Evolutionary conservation across 2,329 filamentous ascomycete species (phyloP).

Genomic region (Fusarium devonianum): DNA sequence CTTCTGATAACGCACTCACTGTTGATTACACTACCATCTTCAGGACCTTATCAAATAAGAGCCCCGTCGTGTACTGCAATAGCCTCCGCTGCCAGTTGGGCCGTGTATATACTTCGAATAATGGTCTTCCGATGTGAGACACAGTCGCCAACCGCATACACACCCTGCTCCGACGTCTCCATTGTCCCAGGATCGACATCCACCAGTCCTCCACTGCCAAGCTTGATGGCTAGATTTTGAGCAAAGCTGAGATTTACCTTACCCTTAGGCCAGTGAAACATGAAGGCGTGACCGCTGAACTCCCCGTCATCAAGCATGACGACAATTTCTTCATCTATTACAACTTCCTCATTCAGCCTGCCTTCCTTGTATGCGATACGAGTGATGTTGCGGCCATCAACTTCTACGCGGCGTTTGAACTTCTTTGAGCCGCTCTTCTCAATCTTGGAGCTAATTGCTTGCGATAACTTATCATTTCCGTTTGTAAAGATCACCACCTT

Average conservation of each 20-base stretch:
- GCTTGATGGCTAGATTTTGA: neutral
- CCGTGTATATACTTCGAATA: neutral
- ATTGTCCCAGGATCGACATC: neutral
- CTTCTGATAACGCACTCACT: too few relatives aligned
- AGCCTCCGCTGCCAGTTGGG: neutral
- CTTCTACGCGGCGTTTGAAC: neutral
- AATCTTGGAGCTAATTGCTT: neutral
- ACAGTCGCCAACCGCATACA: conserved; percentile 4
- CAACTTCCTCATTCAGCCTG: neutral
- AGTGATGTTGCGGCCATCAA: neutral
- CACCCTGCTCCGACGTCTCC: neutral
- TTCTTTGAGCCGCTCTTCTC: neutral
- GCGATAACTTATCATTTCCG: neutral
- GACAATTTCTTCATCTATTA: too few relatives aligned
- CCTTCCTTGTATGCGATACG: neutral
- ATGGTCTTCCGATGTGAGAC: neutral
- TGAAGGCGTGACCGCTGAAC: neutral
- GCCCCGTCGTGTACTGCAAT: neutral
- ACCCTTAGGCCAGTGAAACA: neutral
- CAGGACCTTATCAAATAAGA: neutral
- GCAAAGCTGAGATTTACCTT: neutral
- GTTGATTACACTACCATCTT: too few relatives aligned
- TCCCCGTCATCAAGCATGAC: neutral
- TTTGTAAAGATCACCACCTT: conserved; percentile 4
- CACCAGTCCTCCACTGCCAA: neutral